Evolutionary conservation across 75 land plant species (phyloP).

Genomic region (Selaginella tamariscina): DNA sequence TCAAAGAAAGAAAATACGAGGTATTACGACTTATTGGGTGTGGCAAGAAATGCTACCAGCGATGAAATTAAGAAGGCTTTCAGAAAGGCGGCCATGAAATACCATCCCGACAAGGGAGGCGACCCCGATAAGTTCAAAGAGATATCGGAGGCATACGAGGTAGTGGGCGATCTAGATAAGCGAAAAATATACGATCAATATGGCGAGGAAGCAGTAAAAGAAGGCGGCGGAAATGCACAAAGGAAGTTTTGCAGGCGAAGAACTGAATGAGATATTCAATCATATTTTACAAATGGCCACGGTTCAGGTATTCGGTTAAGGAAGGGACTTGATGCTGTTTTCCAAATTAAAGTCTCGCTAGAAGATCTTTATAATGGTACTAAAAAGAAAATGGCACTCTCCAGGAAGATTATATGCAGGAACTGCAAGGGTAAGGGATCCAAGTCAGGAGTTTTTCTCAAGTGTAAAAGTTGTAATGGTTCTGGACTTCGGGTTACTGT

Average conservation of each 20-base stretch:
- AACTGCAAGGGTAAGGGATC: constrained; percentile 42
- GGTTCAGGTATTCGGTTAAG: background rate
- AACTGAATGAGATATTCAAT: too few relatives aligned
- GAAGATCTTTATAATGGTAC: background rate
- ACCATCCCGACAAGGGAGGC: background rate
- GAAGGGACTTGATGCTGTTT: background rate
- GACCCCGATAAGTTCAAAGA: background rate
- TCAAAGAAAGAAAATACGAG: background rate
- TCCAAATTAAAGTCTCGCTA: background rate
- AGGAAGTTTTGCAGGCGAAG: too few relatives aligned
- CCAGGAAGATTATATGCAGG: background rate
- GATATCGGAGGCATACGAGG: background rate
- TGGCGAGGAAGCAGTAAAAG: background rate
- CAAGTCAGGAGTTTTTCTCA: constrained; percentile 58
- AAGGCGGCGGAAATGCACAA: background rate
- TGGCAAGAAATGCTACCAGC: background rate
- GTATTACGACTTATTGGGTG: background rate
- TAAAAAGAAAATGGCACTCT: background rate
- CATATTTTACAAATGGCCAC: background rate
- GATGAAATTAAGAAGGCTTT: background rate
- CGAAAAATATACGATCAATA: background rate
- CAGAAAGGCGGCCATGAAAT: background rate
- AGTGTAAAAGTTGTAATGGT: constrained; percentile 70
- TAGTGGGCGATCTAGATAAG: background rate
- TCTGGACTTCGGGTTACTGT: too few relatives aligned